A percentile compares a stretch with the other conserved stretches of the same genome.
Evolutionary conservation across 805 yeast genomes (phyloP).

Genomic region (Schizosaccharomyces octosporus): DNA sequence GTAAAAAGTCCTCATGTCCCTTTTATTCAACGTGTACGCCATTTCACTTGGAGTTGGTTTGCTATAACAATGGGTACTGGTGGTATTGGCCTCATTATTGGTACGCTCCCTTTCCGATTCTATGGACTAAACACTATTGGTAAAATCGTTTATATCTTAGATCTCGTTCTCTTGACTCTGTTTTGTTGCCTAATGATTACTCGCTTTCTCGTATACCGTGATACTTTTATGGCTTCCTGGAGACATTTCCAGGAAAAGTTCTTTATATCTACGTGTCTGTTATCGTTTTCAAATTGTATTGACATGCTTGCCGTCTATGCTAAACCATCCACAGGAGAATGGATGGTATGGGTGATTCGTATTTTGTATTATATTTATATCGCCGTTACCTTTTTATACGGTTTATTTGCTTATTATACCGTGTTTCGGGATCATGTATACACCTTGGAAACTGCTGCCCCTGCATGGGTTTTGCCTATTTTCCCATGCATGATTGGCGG

Average conservation of each 20-base stretch:
- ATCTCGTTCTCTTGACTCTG: background rate
- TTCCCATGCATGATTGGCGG: slow-evolving; percentile 1
- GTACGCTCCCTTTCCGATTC: background rate
- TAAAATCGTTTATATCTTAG: background rate
- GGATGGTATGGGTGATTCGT: background rate
- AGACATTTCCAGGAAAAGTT: background rate
- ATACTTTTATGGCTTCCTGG: background rate
- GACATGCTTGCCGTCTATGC: background rate
- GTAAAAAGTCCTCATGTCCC: background rate
- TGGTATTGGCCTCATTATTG: background rate
- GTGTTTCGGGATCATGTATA: background rate
- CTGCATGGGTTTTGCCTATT: slow-evolving; percentile 1
- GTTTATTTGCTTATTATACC: background rate
- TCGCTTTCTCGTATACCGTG: background rate
- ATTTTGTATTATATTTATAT: background rate
- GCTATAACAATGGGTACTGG: background rate
- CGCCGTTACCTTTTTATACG: background rate
- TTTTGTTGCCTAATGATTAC: background rate
- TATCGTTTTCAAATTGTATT: background rate
- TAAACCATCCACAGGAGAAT: background rate
- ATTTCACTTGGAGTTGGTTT: slow-evolving; percentile 2
- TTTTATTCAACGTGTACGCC: background rate
- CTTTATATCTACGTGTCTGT: background rate
- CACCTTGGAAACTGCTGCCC: background rate
- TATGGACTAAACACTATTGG: background rate